phyloP scores from a whole-genome alignment of 139 green algal species.

The Coelastrella sp. region DNA sequence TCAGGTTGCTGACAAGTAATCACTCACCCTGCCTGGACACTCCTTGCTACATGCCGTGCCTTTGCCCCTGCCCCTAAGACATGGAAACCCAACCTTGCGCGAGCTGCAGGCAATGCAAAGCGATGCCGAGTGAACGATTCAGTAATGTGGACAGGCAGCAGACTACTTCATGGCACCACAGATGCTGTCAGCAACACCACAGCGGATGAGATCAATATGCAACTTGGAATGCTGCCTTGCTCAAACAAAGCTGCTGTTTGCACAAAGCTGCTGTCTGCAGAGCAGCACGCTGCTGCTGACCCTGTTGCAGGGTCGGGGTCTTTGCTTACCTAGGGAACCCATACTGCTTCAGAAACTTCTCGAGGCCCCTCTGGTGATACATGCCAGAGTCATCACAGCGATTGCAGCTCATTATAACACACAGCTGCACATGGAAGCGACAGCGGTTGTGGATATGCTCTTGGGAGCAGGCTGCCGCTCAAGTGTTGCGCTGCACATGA shows the following conservation, averaged over 20 bases:
- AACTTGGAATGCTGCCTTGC: too few relatives aligned
- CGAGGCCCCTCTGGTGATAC: constrained; percentile 83
- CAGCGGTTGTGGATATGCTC: not conserved
- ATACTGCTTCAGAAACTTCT: constrained; percentile 80
- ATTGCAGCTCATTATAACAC: constrained; percentile 72
- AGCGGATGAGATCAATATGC: too few relatives aligned
- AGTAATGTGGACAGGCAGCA: too few relatives aligned
- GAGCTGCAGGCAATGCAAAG: constrained; percentile 66
- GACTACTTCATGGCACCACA: too few relatives aligned
- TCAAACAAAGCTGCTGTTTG: too few relatives aligned
- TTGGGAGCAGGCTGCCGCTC: too few relatives aligned
- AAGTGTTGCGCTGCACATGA: too few relatives aligned
- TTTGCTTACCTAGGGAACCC: constrained; percentile 72
- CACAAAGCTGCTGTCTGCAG: too few relatives aligned
- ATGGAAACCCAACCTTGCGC: constrained; percentile 85
- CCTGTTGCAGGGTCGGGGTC: not conserved
- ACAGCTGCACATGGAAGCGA: constrained; percentile 17
- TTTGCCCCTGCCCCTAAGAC: constrained; percentile 76
- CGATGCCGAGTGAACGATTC: not conserved
- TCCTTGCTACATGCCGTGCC: constrained; percentile 57
- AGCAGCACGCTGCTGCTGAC: not conserved
- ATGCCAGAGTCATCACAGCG: constrained; percentile 66
- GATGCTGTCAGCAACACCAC: too few relatives aligned
- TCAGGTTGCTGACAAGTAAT: not conserved
- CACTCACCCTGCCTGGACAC: constrained; percentile 76